Evolutionary conservation across 2,329 filamentous ascomycete species (phyloP), one percentile per base, ranked within the genome.

Genomic region (Neonectria ditissima): DNA sequence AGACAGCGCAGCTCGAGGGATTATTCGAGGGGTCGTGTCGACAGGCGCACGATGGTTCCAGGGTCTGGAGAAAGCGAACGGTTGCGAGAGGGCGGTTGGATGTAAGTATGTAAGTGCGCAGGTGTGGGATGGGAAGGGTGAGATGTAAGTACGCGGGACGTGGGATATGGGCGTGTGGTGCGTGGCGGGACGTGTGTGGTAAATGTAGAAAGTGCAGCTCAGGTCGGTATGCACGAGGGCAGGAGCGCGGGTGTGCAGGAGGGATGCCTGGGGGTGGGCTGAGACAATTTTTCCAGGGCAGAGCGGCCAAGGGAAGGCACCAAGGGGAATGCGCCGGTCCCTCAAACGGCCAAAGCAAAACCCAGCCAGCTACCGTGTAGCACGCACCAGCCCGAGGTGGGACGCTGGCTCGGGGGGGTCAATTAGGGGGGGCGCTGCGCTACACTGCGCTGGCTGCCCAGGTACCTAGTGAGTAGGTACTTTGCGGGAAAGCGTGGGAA

Each of bases 101-200:
- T 65, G 59, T 69, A 63, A 62, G 68, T 63, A 67, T 63, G 57
- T 65, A 60, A 47, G 48, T 48, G 50, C 43, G 53, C 47, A 53
- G 41, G 62, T 58, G 55, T 50, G 63, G 57, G 54, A 57, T 59
- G 61, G 55, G 60, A 44, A 65, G 63, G 54, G 55, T 56, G 55
- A 51, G 66, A 71, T 70, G 69, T 69, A 70, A 69, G 71, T 65
- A 70, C 63, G 69, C 63, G 62, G 62, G 63, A 56, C 59, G 61
- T 65, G 65, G 65, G 59, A 64, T 63, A 57, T 62, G 59, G 59
- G 54, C 56, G 61, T 62, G 66, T 56, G 61, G 53, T 72, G 71
- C 71, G 71, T 73, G 71, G 71, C 71, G 63, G 72, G 61, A 70
- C 63, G 65, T 73, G 71, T 69, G 68, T 73, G 71, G 71, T 69